Evolutionary conservation across 345 rosid species (phyloP), one percentile per base, ranked within the genome.

Genomic region (Bruguiera parviflora): DNA sequence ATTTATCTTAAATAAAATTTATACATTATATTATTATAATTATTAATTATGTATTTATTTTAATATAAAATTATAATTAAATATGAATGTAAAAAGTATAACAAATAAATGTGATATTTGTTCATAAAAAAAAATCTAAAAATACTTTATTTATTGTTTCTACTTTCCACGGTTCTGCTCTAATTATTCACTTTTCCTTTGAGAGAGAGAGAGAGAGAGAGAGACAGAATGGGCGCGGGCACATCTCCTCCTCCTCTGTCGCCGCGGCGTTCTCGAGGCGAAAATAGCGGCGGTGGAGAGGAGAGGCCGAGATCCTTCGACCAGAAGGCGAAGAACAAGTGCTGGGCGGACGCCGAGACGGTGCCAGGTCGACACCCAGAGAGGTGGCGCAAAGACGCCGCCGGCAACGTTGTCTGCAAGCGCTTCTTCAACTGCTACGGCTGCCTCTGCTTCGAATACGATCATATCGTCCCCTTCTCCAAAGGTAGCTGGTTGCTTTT

Each of bases 291-390:
- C 51, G 59, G 52, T n/a, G 82, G 80, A 22, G 81, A 83, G 52
- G 92, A 83, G 65, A 83, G 96, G 35, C 93, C 97, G 19, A 85
- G 96, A 35, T 91, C 74, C 86, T 94, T 94, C 79, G 92, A 88
- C 73, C 70, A 79, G 5, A 82, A 83, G 72, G 85, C 90, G 25
- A 94, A 94, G 80, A 82, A 53, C 68, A 53, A 25, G 49, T 94
- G 97, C 72, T 94, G 99, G 99, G 83, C 81, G 1, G 84, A 86
- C 1, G 96, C 98, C 0, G 92, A 82, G 8, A 67, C 58, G 18
- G 90, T 91, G 4, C 89, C 92, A 3, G 96, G 97, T 58, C 87
- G 97, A 65, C 98, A 94, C 74, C 98, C 96, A 22, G 98, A 88
- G 70, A 73, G 98, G 73, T 94, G 98, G 98, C 96, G 96, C 63